Evolutionary conservation across 768 basidiomycete species (phyloP).

Genomic region (Tulasnella sp.): DNA sequence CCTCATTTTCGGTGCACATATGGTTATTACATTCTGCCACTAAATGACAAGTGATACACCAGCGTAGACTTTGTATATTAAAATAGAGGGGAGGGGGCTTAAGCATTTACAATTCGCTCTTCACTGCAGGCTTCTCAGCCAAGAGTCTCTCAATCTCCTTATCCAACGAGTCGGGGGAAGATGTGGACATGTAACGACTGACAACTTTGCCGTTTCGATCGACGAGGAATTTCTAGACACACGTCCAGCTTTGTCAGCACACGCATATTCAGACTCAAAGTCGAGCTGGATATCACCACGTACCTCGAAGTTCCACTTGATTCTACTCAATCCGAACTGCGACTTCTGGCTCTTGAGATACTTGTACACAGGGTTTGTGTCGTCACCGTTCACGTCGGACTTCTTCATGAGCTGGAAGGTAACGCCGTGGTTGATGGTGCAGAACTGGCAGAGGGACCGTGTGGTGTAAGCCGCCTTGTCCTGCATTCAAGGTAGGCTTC

Average conservation of each 20-base stretch:
- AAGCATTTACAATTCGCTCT: neutral
- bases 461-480: neutral
- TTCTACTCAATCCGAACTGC: slow-evolving; percentile 69
- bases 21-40: neutral
- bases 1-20: slow-evolving; percentile 14
- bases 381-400: slow-evolving; percentile 88
- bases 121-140: slow-evolving; percentile 4
- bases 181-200: slow-evolving; percentile 76
- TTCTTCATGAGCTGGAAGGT: slow-evolving; percentile 91
- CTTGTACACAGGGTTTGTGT: slow-evolving; percentile 73
- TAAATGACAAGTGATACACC: neutral
- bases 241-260: neutral
- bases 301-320: slow-evolving; percentile 95
- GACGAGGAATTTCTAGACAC: slow-evolving; percentile 23
- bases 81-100: no score
- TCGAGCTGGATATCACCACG: neutral
- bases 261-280: neutral
- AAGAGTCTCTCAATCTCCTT: slow-evolving; percentile 66
- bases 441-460: slow-evolving; percentile 53
- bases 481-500: slow-evolving; percentile 26
- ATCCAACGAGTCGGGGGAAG: slow-evolving; percentile 61
- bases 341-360: slow-evolving; percentile 83
- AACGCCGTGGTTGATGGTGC: slow-evolving; percentile 83
- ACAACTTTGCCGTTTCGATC: slow-evolving; percentile 43
- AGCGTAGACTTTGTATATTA: neutral